Evolutionary conservation across 306 rosid species (phyloP), one percentile per base, ranked within the genome.

Genomic region (Hippophae tibetana): DNA sequence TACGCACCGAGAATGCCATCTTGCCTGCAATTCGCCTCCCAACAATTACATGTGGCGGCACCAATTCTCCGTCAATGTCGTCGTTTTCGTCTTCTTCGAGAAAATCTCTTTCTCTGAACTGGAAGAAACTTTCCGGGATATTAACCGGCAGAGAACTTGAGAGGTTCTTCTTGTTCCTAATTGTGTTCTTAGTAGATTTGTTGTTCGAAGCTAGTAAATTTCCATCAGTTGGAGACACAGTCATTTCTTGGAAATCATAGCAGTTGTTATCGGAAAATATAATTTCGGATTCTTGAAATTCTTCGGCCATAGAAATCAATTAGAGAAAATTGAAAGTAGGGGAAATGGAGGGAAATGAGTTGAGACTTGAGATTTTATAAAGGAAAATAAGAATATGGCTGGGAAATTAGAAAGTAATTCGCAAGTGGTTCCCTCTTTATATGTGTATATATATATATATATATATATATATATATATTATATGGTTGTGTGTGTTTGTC

Each of bases 21-120:
- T 92, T 82, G 2, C 82, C 86, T 0, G 84, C 79, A 5, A 87
- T 27, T 59, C 96, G 74, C 67, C 85, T 63, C 9, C 74, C 75
- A 0, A 73, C 25, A 41, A 92, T 78, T 70, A 83, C 60, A 54
- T 92, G 99, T 14, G 99, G 99, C 42, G 99, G 99, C 51, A 75
- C 87, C 69, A 83, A 62, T 42, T 68, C 83, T 8, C 68, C 69
- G 0, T 71, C 86, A 7, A 61, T 75, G 52, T 60, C 5, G 23
- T 79, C 82, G 1, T 74, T 81, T 0, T 65, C 81, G 8, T 69
- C 68, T 64, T 43, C 69, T 7, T 13, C 68, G 5, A 26, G 18
- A 45, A 3, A 31, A 7, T 67, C 69, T 51, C 40, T 69, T 7
- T 18, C 69, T 1, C 40, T 52, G 45, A 52, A 10, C n/a, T 48